Conservation (phyloP, 495 filamentous ascomycete genomes). For the Tuber magnatum region DNA sequence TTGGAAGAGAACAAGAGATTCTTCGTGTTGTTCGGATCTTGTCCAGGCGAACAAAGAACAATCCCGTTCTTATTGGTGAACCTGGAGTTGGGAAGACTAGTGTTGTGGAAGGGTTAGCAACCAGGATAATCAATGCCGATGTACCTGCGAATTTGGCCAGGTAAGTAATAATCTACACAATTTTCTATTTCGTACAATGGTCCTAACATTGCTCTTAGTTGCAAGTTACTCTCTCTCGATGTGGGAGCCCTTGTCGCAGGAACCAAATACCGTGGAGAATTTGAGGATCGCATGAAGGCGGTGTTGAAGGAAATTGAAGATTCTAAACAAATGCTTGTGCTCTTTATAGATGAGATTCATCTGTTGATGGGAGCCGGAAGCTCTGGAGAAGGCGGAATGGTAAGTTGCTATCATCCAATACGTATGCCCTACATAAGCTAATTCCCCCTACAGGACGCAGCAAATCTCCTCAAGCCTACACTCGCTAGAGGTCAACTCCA, state of each 20-base stretch:
- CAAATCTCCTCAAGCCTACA: conserved; percentile 96
- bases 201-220: conserved; percentile 41
- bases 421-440: background rate
- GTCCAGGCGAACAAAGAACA: conserved; percentile 94
- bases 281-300: conserved; percentile 98
- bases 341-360: conserved; percentile 98
- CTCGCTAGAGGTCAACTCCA: conserved; percentile 91
- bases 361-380: conserved; percentile 94
- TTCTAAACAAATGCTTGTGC: conserved; percentile 91
- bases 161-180: conserved; percentile 2
- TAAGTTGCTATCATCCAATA: background rate
- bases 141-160: conserved; percentile 91
- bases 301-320: conserved; percentile 95
- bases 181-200: background rate
- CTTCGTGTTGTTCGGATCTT: conserved; percentile 88
- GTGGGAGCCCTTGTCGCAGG: conserved; percentile 91
- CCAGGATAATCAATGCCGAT: conserved; percentile 89
- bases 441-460: conserved; percentile 55
- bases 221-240: conserved; percentile 87
- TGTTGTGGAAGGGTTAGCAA: conserved; percentile 92
- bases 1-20: conserved; percentile 95
- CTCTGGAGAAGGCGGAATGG: conserved; percentile 90
- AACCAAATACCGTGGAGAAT: conserved; percentile 96
- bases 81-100: conserved; percentile 98
- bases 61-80: conserved; percentile 90